Base-by-base conservation (phyloP, 805 yeast species). In the Candida insectalens region DNA sequence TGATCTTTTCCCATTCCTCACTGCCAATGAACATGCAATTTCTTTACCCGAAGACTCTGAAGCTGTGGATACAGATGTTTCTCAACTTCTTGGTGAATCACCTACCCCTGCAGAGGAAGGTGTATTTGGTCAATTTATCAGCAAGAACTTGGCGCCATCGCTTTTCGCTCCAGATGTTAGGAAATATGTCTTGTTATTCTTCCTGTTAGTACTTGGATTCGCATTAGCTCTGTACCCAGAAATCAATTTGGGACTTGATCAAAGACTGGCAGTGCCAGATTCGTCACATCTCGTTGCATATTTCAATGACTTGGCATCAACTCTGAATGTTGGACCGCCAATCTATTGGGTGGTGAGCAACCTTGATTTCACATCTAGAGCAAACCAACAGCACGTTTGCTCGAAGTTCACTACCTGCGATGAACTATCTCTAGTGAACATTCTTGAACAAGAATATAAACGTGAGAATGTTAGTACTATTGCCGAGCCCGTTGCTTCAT, bases 321-420 rank as follows among this genome's bases (percentile, higher is more conserved):
- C 77, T 50, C 63, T 89, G 39, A 77, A 80, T 38, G 82, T 82
- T 6, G 98, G 97, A 0, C 95, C 98, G 1, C 98, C 98, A 0
- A 68, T 83, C 1, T 92, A 82, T 49, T 81, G 87, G 55, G 85
- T 92, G 17, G 74, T 83, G n/a, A 70, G 73, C 29, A 76, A 72
- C 34, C 50, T 74, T 31, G 79, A 83, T 46, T 65, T 82, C 5
- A 83, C 89, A 1, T 37, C 55, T 10, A 60, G 83, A 30, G 57
- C 44, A 2, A 68, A 67, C 30, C 98, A 89, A 53, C 80, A 78
- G 45, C 63, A 72, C 36, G 46, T 92, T 1, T 89, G 98, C 57
- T 95, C 96, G 1, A 71, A 85, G 38, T 92, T 85, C 50, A 73
- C 95, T 0, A 69, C 85, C 0, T 89, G 98, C 53, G 69, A 83